Evolutionary conservation across 78 protist genomes (phyloP).

Genomic region (Isochrysis galbana): DNA sequence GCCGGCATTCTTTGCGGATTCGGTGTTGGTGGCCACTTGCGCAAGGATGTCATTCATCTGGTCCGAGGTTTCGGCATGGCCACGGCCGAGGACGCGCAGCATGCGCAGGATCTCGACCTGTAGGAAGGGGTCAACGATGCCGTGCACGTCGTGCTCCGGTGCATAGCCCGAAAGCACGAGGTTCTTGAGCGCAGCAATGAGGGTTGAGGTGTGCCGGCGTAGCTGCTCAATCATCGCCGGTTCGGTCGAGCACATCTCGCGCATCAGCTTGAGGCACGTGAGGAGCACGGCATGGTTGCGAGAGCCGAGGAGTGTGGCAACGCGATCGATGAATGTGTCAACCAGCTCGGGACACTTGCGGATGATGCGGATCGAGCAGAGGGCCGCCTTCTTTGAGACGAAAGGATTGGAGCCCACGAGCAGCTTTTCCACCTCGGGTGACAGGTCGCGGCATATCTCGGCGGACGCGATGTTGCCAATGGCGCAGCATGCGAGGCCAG

Average conservation of each 20-base stretch:
- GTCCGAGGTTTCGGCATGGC: conserved; percentile 73
- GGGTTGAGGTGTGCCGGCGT: conserved; percentile 64
- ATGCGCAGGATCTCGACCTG: conserved; percentile 88
- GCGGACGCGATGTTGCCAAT: conserved; percentile 91
- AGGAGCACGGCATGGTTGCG: conserved; percentile 86
- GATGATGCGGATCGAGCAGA: conserved; percentile 86
- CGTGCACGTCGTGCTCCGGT: conserved; percentile 94
- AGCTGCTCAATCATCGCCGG: conserved; percentile 26
- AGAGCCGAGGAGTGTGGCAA: conserved; percentile 1
- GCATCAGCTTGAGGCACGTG: conserved; percentile 75
- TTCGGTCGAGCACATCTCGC: conserved; percentile 72
- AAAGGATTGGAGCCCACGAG: conserved; percentile 77
- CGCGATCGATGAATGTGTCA: conserved; percentile 59
- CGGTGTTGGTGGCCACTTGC: conserved; percentile 95
- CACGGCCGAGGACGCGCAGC: conserved; percentile 80
- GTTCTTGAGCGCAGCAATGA: conserved; percentile 73
- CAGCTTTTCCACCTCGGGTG: conserved; percentile 89
- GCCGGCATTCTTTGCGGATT: conserved; percentile 85
- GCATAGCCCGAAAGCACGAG: conserved; percentile 78
- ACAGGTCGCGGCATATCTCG: conserved; percentile 93
- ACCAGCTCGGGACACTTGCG: conserved; percentile 83
- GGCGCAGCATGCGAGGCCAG: conserved; percentile 89
- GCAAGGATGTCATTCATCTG: conserved; percentile 94
- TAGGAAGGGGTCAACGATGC: conserved; percentile 97
- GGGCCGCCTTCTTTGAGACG: conserved; percentile 90